Evolutionary conservation across 2,329 filamentous ascomycete genomes (phyloP), one percentile per base, ranked within the genome.

Genomic region (Lasiodiplodia theobromae): DNA sequence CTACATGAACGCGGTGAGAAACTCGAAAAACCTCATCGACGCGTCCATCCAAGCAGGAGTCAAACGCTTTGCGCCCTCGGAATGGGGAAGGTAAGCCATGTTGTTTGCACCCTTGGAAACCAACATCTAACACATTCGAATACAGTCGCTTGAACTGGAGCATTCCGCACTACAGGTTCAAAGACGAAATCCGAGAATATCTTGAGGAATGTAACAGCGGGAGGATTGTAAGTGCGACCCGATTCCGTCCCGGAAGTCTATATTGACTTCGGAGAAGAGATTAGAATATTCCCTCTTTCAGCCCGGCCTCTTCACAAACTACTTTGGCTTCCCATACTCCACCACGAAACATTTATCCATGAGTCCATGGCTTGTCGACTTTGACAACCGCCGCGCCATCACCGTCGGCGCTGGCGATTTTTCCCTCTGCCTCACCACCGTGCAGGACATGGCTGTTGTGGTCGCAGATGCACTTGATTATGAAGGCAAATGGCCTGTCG

Each of bases 201-300:
- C 79, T 90, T 0, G 71, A 78, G 25, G 75, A 85, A 18, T 70
- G 89, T 3, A 89, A 89, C 73, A 79, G 80, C 49, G 76, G 83
- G 14, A 77, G 78, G 28, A 81, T 82, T 63, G 83, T 83, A 66
- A 70, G 72, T 51, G 0, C 34, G 16, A 14, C 5, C 25, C 18
- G 8, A 10, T 5, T n/a, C 12, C 37, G 1, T 8, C 4, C 4
- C 16, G 28, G 23, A n/a, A 21, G 7, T 25, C 23, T 7, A n/a
- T 34, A 25, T n/a, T 63, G 18, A 63, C n/a, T 3, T 4, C 16
- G 2, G 4, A n/a, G 2, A 38, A 63, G 58, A 49, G 58, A 44
- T 77, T 89, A 6, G 85, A 89, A 69, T 89, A 89, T 74, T 83
- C 78, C 0, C 77, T 88, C 0, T 88, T 89, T 71, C 85, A 88